phyloP scores from a whole-genome alignment of 768 basidiomycete genomes.

The Suillus spraguei region DNA sequence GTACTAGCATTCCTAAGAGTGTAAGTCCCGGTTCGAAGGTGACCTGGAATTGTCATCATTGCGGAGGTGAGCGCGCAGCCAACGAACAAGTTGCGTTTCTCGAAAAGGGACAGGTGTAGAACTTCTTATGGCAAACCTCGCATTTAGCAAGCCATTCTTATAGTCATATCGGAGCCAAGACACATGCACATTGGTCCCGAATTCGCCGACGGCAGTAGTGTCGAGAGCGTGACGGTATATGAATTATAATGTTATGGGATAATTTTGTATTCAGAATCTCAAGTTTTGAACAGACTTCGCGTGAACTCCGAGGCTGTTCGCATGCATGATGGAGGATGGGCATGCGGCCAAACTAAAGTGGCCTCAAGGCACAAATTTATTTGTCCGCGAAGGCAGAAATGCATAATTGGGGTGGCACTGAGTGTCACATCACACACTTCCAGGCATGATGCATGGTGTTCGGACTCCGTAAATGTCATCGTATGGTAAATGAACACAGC shows the following conservation, averaged over 20 bases:
- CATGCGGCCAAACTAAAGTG: background rate
- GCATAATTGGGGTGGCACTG: background rate
- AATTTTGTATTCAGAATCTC: background rate
- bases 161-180: background rate
- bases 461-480: background rate
- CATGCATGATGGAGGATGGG: background rate
- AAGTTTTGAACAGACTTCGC: background rate
- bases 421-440: background rate
- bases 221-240: background rate
- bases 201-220: no score
- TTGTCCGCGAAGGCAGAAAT: background rate
- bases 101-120: background rate
- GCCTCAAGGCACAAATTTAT: background rate
- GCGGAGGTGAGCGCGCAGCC: background rate
- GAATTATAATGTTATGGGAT: background rate
- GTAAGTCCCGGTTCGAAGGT: conserved; percentile 5
- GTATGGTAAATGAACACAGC: background rate
- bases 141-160: conserved; percentile 1
- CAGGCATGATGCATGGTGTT: background rate
- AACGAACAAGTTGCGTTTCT: background rate
- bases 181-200: background rate
- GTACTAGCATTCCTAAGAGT: conserved; percentile 8
- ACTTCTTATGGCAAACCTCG: background rate
- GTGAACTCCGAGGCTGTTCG: background rate
- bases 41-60: background rate